Evolutionary conservation across 1,139 yeast genomes (phyloP).

Genomic region (Taphrina confusa): DNA sequence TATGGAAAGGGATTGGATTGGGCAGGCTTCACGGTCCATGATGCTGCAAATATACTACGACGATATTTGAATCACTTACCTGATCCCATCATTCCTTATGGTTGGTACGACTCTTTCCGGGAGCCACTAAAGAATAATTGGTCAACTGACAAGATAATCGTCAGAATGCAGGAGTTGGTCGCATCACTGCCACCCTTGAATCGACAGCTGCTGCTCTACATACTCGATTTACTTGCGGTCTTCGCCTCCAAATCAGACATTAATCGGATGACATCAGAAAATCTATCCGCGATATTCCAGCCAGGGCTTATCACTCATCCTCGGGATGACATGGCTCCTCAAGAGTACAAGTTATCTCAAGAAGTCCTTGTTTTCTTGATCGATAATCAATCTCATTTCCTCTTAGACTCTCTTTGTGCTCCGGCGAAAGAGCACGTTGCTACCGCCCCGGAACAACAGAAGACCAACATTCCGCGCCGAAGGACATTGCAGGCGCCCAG

Average conservation of each 20-base stretch:
- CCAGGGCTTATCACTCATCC: constrained; percentile 93
- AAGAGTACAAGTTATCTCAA: constrained; percentile 84
- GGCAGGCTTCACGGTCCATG: constrained; percentile 97
- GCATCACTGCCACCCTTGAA: constrained; percentile 67
- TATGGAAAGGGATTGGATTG: constrained; percentile 85
- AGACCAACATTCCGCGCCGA: constrained; percentile 10
- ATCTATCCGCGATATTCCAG: constrained; percentile 93
- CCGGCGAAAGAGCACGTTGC: constrained; percentile 1
- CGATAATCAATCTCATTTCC: constrained; percentile 53
- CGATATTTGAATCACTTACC: constrained; percentile 84
- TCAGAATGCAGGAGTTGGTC: constrained; percentile 67
- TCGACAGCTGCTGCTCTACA: constrained; percentile 81
- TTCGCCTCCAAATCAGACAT: constrained; percentile 76
- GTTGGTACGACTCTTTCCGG: constrained; percentile 74
- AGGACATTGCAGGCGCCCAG: constrained; percentile 16
- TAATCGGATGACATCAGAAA: constrained; percentile 89
- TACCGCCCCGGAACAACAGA: background rate
- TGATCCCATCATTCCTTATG: constrained; percentile 85
- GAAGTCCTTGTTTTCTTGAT: constrained; percentile 85
- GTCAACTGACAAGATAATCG: constrained; percentile 32
- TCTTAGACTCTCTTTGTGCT: constrained; percentile 34
- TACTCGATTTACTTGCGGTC: constrained; percentile 80
- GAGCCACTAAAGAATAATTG: constrained; percentile 53
- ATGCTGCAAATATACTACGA: constrained; percentile 87
- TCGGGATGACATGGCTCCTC: constrained; percentile 85